Evolutionary conservation across 1,284 basidiomycete species (phyloP).

Genomic region (Stereum hirsutum): DNA sequence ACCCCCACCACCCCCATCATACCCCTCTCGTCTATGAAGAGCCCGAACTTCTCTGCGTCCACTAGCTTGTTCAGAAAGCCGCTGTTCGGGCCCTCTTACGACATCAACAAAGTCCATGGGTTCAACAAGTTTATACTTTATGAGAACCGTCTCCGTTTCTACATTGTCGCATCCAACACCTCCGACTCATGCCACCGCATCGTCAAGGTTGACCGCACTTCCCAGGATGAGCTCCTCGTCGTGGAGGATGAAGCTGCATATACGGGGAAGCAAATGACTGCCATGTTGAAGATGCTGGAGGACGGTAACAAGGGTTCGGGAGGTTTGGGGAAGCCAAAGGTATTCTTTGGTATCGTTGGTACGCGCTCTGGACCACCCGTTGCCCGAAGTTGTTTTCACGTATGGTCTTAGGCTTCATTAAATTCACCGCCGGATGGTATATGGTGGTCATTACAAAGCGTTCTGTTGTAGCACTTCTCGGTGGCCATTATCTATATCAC

Average conservation of each 20-base stretch:
- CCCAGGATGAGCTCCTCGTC: slow-evolving; percentile 63
- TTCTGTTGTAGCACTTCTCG: slow-evolving; percentile 87
- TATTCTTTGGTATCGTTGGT: slow-evolving; percentile 79
- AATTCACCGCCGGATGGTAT: slow-evolving; percentile 89
- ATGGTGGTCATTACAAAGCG: slow-evolving; percentile 87
- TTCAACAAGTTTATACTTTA: slow-evolving; percentile 92
- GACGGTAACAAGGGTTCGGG: slow-evolving; percentile 88
- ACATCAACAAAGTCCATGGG: no score
- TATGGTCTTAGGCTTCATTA: slow-evolving; percentile 62
- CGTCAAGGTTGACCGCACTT: slow-evolving; percentile 85
- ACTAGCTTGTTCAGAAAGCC: no score
- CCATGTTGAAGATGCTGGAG: slow-evolving; percentile 89
- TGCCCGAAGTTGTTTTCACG: not conserved
- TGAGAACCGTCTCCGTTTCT: slow-evolving; percentile 83
- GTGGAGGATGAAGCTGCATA: slow-evolving; percentile 87
- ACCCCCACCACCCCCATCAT: no score
- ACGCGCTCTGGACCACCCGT: slow-evolving; percentile 17
- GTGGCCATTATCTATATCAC: slow-evolving; percentile 96
- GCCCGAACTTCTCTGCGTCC: no score
- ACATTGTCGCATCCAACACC: slow-evolving; percentile 81
- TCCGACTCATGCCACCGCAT: slow-evolving; percentile 82
- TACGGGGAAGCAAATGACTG: slow-evolving; percentile 80
- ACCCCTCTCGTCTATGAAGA: no score
- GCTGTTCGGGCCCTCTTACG: no score
- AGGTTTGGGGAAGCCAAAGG: slow-evolving; percentile 75